Evolutionary conservation across 805 yeast species (phyloP), one percentile per base, ranked within the genome.

Genomic region (Candida incommunis): DNA sequence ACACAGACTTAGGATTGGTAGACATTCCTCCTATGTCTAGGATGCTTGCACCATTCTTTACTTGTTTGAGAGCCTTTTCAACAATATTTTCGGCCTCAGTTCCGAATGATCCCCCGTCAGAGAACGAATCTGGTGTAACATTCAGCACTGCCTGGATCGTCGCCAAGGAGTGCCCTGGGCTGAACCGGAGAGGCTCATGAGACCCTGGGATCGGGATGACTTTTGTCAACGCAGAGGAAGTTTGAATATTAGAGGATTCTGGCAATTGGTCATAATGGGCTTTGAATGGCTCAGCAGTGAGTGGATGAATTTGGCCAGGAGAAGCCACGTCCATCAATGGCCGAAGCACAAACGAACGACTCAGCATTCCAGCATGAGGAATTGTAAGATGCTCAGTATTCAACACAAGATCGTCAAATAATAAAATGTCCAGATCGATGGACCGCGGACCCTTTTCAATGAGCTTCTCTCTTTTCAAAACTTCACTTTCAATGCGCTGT

Each of bases 21-120:
- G 96, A 85, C 46, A 86, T 84, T 1, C 98, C 98, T 5, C 98
- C 98, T 45, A 92, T 72, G 60, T 92, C 98, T 31, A 92, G 69
- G 24, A 92, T 82, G 23, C 69, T 68, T n/a, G 87, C 84, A 1
- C 85, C 87, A 21, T 71, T 64, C 0, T 59, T 54, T 3, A 76
- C 70, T 70, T 83, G 70, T 31, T 61, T 50, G 35, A 62, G 58
- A 0, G 80, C 82, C 22, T 66, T 63, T 0, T 53, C 55, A 23
- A 80, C 56, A 1, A 78, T 68, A 9, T 62, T 61, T 0, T 63
- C 70, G 0, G 69, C 29, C n/a, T n/a, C n/a, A 4, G 66, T 56
- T 1, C 66, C 54, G 24, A 67, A 57, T 16, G 57, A 56, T 1
- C 92, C 86, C 2, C 95, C 97, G 61, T 92, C 98, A 40, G 95